Base-by-base conservation (phyloP, 2,329 filamentous ascomycete genomes). In the Aschersonia sp. region DNA sequence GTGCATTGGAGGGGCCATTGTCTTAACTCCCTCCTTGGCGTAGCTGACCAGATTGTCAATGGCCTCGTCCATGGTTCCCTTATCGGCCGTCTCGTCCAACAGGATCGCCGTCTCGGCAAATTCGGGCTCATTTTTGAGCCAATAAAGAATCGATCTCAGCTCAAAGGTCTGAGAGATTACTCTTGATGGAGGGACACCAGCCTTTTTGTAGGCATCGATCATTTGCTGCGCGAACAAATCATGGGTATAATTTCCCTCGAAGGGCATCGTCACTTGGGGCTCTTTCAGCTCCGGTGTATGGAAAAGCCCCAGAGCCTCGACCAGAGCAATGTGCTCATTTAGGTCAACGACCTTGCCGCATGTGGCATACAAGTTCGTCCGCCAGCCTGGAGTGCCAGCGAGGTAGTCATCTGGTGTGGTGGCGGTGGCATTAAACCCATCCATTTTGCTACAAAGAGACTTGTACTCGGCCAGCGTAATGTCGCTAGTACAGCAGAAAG, bases 401-500 rank as follows among this genome's bases (percentile, higher is more conserved):
- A 78, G 72, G 64, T 73, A 83, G 53, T 76, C 73, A 39, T 68
- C 60, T 0, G 75, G 65, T 2, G 72, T 84, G 22, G 73, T 73
- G 35, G 78, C 81, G 43, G 66, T 71, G 53, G 68, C 61, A 56
- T 82, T 79, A 58, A 64, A 74, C 45, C 75, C 75, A 57, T 86
- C 82, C 79, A 83, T 84, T 64, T 84, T 85, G 56, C 73, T 74
- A 64, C 82, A 86, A 5, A 86, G 73, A 5, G 71, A 68, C 62
- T 78, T 76, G 69, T 78, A 85, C 63, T 86, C 83, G 43, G 69
- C 69, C 37, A 82, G 65, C 1, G 81, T 85, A 57, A 86, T 76
- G 58, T 86, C 83, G 55, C 73, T 79, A 3, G 82, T 85, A 69
- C 82, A 86, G 69, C 82, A 86, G 53, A 75, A 76, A 10, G 80